Evolutionary conservation across 495 filamentous ascomycete genomes (phyloP), one percentile per base, ranked within the genome.

Genomic region (Tuber indicum): DNA sequence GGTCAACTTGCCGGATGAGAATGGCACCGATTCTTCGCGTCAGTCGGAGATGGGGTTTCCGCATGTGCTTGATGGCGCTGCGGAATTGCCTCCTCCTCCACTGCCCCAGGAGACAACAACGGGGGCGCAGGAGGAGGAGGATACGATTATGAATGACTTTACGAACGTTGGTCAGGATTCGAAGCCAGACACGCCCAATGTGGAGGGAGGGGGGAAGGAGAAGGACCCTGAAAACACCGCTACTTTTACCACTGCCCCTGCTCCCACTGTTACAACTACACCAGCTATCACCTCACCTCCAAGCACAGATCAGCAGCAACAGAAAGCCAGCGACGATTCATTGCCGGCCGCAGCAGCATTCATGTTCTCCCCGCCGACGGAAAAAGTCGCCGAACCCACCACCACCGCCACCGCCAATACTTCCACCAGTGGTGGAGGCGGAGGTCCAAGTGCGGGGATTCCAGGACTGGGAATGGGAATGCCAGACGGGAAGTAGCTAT

Each of bases 111-210:
- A 3, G 58, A 10, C n/a, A 62, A 32, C 58, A 62, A 21, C n/a
- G 58, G 58, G n/a, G n/a, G 58, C 58, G 44, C 71, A 45, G 23
- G 77, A 71, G 5, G 76, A 72, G 10, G 75, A 78, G 23, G 81
- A 83, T 71, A 76, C 77, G 17, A 83, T 83, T 36, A 83, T 83
- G 81, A 72, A 77, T 47, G 81, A 83, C 74, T 83, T 83, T 70
- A 75, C 82, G 80, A 77, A 81, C 73, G 76, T 82, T 16, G 79
- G 81, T 74, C 76, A 72, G 19, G 80, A 81, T 44, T 75, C 78
- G 26, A 78, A 81, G 41, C 80, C 79, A 44, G 78, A 74, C 41
- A 52, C n/a, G 44, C 76, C 76, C 2, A 62, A 45, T 5, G 76
- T 62, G 43, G 76, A 72, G 23, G 75, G 39, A 39, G 39, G 73